Conservation (phyloP, 2,329 filamentous ascomycete species). For the Colletotrichum godetiae region DNA sequence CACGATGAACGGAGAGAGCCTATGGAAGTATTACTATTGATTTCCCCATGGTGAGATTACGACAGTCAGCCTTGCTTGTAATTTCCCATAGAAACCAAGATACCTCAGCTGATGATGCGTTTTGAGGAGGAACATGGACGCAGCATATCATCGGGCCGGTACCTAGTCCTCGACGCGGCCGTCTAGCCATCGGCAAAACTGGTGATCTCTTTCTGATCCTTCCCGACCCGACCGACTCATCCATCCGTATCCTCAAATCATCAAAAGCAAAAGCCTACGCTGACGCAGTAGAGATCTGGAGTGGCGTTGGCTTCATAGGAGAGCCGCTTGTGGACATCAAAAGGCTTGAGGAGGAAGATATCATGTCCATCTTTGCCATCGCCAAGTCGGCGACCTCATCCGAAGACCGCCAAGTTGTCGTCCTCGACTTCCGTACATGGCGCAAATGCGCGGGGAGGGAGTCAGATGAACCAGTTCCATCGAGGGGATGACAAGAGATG, state of each 20-base stretch:
- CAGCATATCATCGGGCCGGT: neutral
- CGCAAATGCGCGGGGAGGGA: neutral
- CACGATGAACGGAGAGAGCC: neutral
- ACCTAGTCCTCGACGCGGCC: neutral
- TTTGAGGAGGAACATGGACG: neutral
- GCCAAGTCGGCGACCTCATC: neutral
- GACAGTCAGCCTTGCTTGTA: neutral
- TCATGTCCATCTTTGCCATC: neutral
- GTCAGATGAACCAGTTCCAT: neutral
- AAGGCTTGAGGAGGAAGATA: neutral
- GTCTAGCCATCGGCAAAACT: neutral
- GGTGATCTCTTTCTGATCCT: neutral
- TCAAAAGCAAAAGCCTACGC: neutral
- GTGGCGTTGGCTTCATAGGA: neutral
- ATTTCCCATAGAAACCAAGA: neutral
- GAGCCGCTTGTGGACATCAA: neutral
- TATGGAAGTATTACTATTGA: neutral
- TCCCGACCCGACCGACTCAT: neutral
- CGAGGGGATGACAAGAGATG: neutral
- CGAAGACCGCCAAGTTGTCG: neutral
- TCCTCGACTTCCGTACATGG: neutral
- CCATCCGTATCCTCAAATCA: neutral
- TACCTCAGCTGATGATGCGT: neutral
- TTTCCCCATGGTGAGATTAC: neutral
- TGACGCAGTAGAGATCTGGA: neutral